These are phyloP conservation scores for Calonectria montana DNA, from an alignment of 2,329 filamentous ascomycete species.

Conservation along the genomic window DNA sequence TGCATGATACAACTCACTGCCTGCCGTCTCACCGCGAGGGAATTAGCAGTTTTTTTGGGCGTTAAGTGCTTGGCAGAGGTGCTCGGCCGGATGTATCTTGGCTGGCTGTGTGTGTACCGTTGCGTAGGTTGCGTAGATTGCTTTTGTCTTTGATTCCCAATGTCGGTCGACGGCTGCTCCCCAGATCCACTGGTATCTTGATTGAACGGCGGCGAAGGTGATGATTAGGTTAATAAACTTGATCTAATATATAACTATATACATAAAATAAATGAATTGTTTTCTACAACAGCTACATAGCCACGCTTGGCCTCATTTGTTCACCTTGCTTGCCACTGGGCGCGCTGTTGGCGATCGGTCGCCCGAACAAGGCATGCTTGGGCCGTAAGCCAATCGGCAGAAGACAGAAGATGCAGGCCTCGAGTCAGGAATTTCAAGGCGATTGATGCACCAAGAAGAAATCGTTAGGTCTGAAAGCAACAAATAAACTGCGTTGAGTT, in stretches of 20 bases:
- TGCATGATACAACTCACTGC: background rate
- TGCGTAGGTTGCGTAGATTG: too few relatives aligned
- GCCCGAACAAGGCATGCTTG: background rate
- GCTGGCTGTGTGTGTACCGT: background rate
- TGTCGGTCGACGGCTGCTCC: too few relatives aligned
- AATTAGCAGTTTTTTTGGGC: background rate
- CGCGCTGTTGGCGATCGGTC: background rate
- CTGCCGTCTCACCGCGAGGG: background rate
- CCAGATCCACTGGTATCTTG: too few relatives aligned
- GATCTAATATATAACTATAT: too few relatives aligned
- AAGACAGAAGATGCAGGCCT: background rate
- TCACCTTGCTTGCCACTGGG: background rate
- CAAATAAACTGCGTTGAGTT: too few relatives aligned
- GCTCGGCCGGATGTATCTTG: background rate
- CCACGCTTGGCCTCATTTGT: background rate
- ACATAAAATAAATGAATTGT: too few relatives aligned
- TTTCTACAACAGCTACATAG: too few relatives aligned
- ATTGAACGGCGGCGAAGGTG: too few relatives aligned
- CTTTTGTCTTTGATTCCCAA: too few relatives aligned
- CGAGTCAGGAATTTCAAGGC: background rate
- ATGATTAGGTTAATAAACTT: too few relatives aligned
- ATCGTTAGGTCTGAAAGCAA: too few relatives aligned
- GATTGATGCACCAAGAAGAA: too few relatives aligned
- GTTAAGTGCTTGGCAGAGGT: background rate
- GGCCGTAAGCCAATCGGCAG: background rate